Conservation (phyloP, 2,329 filamentous ascomycete genomes). For the Mariannaea elegans region DNA sequence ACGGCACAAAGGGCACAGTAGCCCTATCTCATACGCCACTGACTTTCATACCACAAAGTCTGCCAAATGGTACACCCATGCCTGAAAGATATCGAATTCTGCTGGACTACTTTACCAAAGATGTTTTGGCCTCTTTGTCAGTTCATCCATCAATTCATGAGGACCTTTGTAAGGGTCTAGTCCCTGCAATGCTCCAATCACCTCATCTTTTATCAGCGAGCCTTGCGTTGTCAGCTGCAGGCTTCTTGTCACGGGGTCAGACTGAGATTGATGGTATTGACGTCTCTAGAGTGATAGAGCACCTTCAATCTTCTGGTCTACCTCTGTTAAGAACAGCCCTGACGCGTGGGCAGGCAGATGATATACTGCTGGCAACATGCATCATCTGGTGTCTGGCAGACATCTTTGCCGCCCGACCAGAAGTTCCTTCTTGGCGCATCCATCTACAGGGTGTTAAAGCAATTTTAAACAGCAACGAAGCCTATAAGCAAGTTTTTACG, state of each 20-base stretch:
- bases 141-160: conserved; percentile 39
- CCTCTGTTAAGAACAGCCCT: conserved; percentile 35
- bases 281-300: conserved; percentile 30
- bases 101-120: conserved; percentile 37
- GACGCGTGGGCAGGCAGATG: conserved; percentile 31
- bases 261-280: conserved; percentile 34
- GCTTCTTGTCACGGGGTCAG: conserved; percentile 36
- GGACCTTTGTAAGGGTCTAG: conserved; percentile 37
- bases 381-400: conserved; percentile 43
- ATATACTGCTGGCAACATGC: conserved; percentile 38
- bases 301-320: conserved; percentile 37
- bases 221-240: conserved; percentile 39
- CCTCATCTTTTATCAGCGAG: conserved; percentile 41
- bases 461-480: conserved; percentile 19
- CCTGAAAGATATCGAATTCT: conserved; percentile 34
- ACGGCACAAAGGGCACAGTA: background rate
- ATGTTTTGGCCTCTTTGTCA: conserved; percentile 39
- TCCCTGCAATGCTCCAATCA: conserved; percentile 38
- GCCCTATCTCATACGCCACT: background rate
- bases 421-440: conserved; percentile 34
- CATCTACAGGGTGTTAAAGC: conserved; percentile 41
- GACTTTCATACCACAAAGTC: conserved; percentile 24
- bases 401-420: conserved; percentile 36
- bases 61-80: conserved; percentile 36
- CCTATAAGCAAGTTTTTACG: background rate